A percentile compares a stretch with the other conserved stretches of the same genome.
phyloP scores from a whole-genome alignment of 1,284 basidiomycete species.

The Ganoderma lingzhi region DNA sequence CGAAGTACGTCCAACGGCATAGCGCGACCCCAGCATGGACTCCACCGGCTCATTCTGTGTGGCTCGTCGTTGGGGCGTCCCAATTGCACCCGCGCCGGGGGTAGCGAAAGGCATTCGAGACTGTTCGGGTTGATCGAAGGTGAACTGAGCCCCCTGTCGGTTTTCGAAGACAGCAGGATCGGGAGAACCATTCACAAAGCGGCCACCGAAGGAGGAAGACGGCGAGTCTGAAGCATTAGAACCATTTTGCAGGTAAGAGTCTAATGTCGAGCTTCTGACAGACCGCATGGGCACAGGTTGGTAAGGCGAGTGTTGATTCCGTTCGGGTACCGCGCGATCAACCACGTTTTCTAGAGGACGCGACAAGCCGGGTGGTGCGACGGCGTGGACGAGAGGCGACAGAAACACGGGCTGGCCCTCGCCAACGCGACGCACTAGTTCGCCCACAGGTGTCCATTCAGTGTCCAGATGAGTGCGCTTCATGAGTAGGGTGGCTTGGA shows the following conservation, averaged over 20 bases:
- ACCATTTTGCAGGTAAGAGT: constrained; percentile 60
- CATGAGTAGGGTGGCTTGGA: constrained; percentile 86
- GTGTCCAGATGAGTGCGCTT: constrained; percentile 75
- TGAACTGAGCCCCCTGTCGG: constrained; percentile 49
- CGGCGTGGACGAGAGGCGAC: constrained; percentile 51
- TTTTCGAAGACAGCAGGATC: constrained; percentile 67
- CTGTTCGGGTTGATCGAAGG: constrained; percentile 45
- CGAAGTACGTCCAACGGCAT: constrained; percentile 18
- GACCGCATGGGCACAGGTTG: constrained; percentile 71
- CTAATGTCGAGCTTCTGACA: constrained; percentile 64
- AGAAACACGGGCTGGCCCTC: constrained; percentile 68
- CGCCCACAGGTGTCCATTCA: constrained; percentile 71
- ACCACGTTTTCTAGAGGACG: constrained; percentile 55
- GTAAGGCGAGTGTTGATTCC: constrained; percentile 58
- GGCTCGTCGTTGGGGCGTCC: constrained; percentile 31
- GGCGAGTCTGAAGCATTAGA: constrained; percentile 72
- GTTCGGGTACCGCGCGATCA: constrained; percentile 44
- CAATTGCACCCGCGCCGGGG: constrained; percentile 22
- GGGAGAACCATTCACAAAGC: constrained; percentile 72
- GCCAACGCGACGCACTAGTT: constrained; percentile 58
- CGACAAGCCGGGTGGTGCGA: constrained; percentile 62
- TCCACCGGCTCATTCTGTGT: constrained; percentile 36
- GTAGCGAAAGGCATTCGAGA: constrained; percentile 36
- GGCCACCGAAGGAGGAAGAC: constrained; percentile 71
- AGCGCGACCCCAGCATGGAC: constrained; percentile 21